phyloP scores from a whole-genome alignment of 2,329 filamentous ascomycete genomes.

The Dryadomyces quercus-mongolicae region DNA sequence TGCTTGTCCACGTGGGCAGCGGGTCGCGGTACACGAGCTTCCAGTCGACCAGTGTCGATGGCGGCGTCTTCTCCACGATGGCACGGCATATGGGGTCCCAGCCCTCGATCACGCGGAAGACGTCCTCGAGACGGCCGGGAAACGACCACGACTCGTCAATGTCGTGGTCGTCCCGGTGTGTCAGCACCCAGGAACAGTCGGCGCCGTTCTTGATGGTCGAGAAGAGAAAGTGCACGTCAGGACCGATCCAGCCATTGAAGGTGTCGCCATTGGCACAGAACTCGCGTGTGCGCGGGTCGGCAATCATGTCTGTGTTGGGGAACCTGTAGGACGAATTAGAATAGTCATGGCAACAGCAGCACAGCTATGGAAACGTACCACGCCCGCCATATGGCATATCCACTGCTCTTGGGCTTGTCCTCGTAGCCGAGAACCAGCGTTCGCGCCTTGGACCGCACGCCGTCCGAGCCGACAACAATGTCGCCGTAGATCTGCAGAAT shows the following conservation, averaged over 20 bases:
- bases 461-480: conserved; percentile 41
- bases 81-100: conserved; percentile 37
- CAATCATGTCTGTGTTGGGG: conserved; percentile 36
- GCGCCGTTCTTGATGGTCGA: conserved; percentile 42
- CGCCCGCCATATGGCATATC: conserved; percentile 39
- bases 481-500: conserved; percentile 25
- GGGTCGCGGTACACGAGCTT: conserved; percentile 38
- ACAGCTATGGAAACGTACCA: conserved; percentile 26
- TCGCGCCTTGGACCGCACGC: conserved; percentile 39
- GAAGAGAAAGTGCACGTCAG: conserved; percentile 44
- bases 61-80: conserved; percentile 34
- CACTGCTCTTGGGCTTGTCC: conserved; percentile 37
- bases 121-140: conserved; percentile 38
- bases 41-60: conserved; percentile 30
- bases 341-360: not conserved
- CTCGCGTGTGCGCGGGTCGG: conserved; percentile 37
- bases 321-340: conserved; percentile 15
- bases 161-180: conserved; percentile 39
- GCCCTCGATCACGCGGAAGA: conserved; percentile 34
- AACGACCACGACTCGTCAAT: conserved; percentile 45
- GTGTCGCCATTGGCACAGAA: conserved; percentile 45
- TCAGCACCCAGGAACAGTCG: conserved; percentile 47
- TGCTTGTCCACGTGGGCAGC: conserved; percentile 35
- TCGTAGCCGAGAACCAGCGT: conserved; percentile 38
- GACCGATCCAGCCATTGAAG: conserved; percentile 47